Evolutionary conservation across 768 basidiomycete species (phyloP).

Genomic region (Leucocoprinus sp.): DNA sequence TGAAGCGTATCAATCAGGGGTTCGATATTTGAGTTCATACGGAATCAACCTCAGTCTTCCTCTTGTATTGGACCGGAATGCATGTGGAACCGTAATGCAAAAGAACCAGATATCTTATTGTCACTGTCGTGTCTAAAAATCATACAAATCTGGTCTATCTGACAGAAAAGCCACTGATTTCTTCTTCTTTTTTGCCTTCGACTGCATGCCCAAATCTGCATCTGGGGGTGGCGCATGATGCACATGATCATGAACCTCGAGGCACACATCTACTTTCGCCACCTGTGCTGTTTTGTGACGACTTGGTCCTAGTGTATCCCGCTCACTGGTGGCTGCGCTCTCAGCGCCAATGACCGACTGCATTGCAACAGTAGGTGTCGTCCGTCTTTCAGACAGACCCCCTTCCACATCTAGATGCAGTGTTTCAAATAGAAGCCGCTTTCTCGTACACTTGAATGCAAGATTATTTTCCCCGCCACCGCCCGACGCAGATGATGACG

Average conservation of each 20-base stretch:
- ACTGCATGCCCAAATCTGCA: not conserved
- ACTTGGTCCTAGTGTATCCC: not conserved
- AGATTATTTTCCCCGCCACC: slow-evolving; percentile 94
- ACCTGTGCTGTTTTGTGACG: slow-evolving; percentile 38
- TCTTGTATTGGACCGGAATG: too few relatives aligned
- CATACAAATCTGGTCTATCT: slow-evolving; percentile 65
- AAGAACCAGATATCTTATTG: too few relatives aligned
- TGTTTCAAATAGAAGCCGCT: slow-evolving; percentile 84
- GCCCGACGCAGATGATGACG: slow-evolving; percentile 38
- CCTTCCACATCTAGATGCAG: slow-evolving; percentile 83
- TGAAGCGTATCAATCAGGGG: too few relatives aligned
- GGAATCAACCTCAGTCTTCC: too few relatives aligned
- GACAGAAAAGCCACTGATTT: slow-evolving; percentile 66
- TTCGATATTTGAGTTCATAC: too few relatives aligned
- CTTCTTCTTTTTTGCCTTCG: slow-evolving; percentile 23
- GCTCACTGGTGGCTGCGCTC: slow-evolving; percentile 17
- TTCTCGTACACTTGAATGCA: slow-evolving; percentile 87
- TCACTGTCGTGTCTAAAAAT: slow-evolving; percentile 15
- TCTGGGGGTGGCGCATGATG: not conserved
- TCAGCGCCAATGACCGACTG: slow-evolving; percentile 14
- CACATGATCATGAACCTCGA: not conserved
- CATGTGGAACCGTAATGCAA: not conserved
- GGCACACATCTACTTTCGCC: slow-evolving; percentile 4
- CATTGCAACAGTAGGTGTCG: slow-evolving; percentile 29
- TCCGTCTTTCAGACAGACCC: slow-evolving; percentile 72